Conservation (phyloP, 306 rosid species). For the Hippophae rhamnoides region DNA sequence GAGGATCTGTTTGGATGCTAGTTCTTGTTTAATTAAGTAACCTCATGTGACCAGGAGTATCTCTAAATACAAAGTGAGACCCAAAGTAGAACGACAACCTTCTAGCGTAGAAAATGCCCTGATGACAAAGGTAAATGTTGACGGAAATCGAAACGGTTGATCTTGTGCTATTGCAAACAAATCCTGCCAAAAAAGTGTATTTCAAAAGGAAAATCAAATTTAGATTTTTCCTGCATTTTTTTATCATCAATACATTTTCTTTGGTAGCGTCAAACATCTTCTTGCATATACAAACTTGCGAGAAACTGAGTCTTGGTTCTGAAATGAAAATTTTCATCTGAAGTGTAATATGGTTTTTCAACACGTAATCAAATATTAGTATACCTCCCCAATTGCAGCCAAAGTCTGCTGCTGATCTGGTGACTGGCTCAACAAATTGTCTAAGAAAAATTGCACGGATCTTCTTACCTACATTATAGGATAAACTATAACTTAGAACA, state of each 20-base stretch:
- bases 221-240: too few species aligned
- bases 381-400: slow-evolving; percentile 79
- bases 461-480: slow-evolving; percentile 47
- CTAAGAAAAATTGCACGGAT: slow-evolving; percentile 73
- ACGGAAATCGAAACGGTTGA: slow-evolving; percentile 87
- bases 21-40: too few species aligned
- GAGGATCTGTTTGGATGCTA: too few species aligned
- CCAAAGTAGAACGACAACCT: slow-evolving; percentile 36
- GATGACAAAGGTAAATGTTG: slow-evolving; percentile 77
- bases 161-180: slow-evolving; percentile 84
- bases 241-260: not conserved
- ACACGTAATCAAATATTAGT: slow-evolving; percentile 1
- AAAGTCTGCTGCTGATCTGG: slow-evolving; percentile 65
- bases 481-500: not conserved
- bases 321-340: not conserved
- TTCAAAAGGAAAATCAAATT: too few species aligned
- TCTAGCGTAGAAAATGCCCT: slow-evolving; percentile 86
- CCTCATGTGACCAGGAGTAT: too few species aligned
- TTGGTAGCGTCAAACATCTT: not conserved
- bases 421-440: slow-evolving; percentile 49
- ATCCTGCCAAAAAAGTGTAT: slow-evolving; percentile 34
- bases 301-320: not conserved
- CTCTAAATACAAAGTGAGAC: too few species aligned
- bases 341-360: not conserved
- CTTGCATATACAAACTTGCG: not conserved